Conservation (phyloP, 192 early-diverging fungal species). For the Lobulomyces angularis region DNA sequence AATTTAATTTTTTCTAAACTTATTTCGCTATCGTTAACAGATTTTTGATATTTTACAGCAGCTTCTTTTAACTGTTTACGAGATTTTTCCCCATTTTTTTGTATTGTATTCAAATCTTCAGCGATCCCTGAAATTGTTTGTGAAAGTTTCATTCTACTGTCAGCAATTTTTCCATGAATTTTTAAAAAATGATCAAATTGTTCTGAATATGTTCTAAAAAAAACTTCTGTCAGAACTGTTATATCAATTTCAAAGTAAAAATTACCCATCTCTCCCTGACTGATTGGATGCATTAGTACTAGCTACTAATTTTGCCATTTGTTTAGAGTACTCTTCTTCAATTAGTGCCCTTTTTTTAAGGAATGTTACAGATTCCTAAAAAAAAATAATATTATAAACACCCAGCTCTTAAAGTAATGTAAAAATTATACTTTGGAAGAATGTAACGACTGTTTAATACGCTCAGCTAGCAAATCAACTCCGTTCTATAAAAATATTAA, state of each 20-base stretch:
- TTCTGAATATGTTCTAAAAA: slow-evolving; percentile 51
- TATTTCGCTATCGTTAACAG: slow-evolving; percentile 62
- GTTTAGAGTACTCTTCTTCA: slow-evolving; percentile 81
- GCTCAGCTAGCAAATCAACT: no score
- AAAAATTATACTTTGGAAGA: no score
- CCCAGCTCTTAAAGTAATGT: no score
- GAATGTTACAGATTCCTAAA: slow-evolving; percentile 64
- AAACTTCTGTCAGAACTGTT: background rate
- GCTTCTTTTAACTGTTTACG: slow-evolving; percentile 79
- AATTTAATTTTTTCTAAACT: slow-evolving; percentile 74
- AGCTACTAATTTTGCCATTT: slow-evolving; percentile 64
- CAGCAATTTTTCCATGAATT: slow-evolving; percentile 73
- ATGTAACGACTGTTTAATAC: no score
- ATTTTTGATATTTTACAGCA: slow-evolving; percentile 58
- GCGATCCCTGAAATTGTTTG: slow-evolving; percentile 55
- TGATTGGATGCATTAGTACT: slow-evolving; percentile 36
- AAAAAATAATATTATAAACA: no score
- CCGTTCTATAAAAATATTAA: no score
- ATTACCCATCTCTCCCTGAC: slow-evolving; percentile 37
- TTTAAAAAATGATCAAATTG: slow-evolving; percentile 65
- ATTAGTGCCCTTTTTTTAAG: slow-evolving; percentile 78
- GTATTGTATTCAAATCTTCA: slow-evolving; percentile 61
- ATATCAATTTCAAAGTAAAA: slow-evolving; percentile 1
- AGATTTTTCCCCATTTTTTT: slow-evolving; percentile 66
- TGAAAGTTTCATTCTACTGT: slow-evolving; percentile 67